Conservation (phyloP, 2,329 filamentous ascomycete genomes). For the Elsinoe fawcettii region DNA sequence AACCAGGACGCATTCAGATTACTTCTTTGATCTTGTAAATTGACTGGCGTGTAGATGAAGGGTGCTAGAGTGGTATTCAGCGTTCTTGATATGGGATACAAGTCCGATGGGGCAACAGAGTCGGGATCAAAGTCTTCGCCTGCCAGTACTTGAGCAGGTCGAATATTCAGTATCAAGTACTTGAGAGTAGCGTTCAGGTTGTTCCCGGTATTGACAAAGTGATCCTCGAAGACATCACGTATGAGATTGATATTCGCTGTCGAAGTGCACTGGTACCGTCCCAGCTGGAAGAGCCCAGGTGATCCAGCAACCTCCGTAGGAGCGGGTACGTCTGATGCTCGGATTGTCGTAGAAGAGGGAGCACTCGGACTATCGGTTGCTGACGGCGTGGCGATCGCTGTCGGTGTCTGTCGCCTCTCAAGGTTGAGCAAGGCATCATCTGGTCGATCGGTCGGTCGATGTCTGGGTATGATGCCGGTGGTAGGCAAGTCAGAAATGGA, state of each 20-base stretch:
- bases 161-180: slow-evolving; percentile 52
- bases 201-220: slow-evolving; percentile 46
- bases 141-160: slow-evolving; percentile 42
- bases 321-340: slow-evolving; percentile 2
- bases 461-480: slow-evolving; percentile 11
- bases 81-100: slow-evolving; percentile 20
- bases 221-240: slow-evolving; percentile 44
- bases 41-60: slow-evolving; percentile 48
- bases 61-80: slow-evolving; percentile 42
- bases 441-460: background rate
- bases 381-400: background rate
- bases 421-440: background rate
- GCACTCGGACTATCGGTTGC: background rate
- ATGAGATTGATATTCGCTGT: slow-evolving; percentile 45
- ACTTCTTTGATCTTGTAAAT: slow-evolving; percentile 44
- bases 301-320: slow-evolving; percentile 3
- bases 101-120: background rate
- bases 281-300: slow-evolving; percentile 37
- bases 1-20: slow-evolving; percentile 54
- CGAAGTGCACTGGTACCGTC: slow-evolving; percentile 47
- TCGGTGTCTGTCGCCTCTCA: background rate
- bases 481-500: slow-evolving; percentile 15
- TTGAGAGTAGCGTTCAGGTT: slow-evolving; percentile 48
- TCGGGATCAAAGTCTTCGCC: background rate
- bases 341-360: background rate